Evolutionary conservation across 2,329 filamentous ascomycete species (phyloP), one percentile per base, ranked within the genome.

Genomic region (Neofusicoccum sp.): DNA sequence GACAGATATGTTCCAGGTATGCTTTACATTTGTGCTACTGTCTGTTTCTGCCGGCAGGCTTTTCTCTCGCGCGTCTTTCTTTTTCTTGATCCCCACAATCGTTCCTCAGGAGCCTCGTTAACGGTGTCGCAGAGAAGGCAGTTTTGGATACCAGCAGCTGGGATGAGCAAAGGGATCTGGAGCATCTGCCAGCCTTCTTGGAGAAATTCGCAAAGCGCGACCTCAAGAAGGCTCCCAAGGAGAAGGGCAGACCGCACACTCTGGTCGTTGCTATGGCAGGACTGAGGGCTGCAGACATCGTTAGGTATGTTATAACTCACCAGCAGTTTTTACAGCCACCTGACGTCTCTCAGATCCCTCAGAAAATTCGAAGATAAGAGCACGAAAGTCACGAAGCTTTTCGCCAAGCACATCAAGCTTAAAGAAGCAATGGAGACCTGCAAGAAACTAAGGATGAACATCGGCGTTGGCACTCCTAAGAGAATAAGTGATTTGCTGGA

Each of bases 361-460:
- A 86, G 92, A 52, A 87, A 88, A 67, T 94, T 95, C 70, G 91
- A 93, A 73, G 88, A 84, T 59, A 92, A 95, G 74, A 87, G 92
- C 7, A 87, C 85, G 56, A 84, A 86, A 49, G 88, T 99, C 1
- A 90, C 91, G 2, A 99, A 99, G 77, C 81, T 99, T 73, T 99
- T 99, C 76, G 94, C 95, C 36, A 99, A 99, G 77, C 95, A 99
- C 76, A 96, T 99, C 81, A 99, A 99, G 79, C 78, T 99, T 9
- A 86, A 91, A 60, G 94, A 98, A 70, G 91, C 93, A 37, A 87
- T 93, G 59, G 83, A 89, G 64, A 91, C 90, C 73, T 86, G 96
- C 45, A 84, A 90, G 71, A 85, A 82, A 66, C 81, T 81, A 59
- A 84, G 83, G 49, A 91, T 93, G 11, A 92, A 92, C 33, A 91